These are phyloP conservation scores for Albatrellus ellisii DNA, from an alignment of 768 basidiomycete species.

Conservation along the genomic window DNA sequence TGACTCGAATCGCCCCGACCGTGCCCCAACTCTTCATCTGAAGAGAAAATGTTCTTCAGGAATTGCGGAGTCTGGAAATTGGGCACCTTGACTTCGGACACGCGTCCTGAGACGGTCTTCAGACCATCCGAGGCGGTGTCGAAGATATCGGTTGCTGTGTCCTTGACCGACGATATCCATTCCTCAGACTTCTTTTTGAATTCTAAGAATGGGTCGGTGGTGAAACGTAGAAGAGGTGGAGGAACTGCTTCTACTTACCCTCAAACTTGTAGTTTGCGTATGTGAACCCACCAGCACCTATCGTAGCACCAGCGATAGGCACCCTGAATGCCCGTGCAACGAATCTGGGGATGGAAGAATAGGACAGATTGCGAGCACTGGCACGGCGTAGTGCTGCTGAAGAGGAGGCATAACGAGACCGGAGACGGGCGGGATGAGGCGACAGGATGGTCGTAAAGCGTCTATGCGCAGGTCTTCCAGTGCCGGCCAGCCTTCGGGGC, in stretches of 20 bases:
- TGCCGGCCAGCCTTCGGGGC: constrained; percentile 22
- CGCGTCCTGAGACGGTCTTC: constrained; percentile 41
- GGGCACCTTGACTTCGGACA: constrained; percentile 48
- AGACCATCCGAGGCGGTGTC: constrained; percentile 62
- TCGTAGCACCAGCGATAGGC: constrained; percentile 77
- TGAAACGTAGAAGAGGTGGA: not conserved
- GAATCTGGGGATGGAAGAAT: constrained; percentile 80
- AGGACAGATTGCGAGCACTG: constrained; percentile 69
- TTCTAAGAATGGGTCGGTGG: constrained; percentile 30
- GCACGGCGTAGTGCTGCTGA: constrained; percentile 42
- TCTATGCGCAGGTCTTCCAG: constrained; percentile 35
- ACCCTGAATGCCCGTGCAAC: constrained; percentile 80
- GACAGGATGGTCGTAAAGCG: constrained; percentile 46
- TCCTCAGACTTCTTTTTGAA: constrained; percentile 53
- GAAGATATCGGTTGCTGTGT: constrained; percentile 56
- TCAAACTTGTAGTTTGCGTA: constrained; percentile 98
- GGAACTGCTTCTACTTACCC: constrained; percentile 34
- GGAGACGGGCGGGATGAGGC: constrained; percentile 30
- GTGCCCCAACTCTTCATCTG: constrained; percentile 11
- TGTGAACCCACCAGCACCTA: constrained; percentile 83
- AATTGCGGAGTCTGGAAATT: constrained; percentile 49
- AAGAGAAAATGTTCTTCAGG: constrained; percentile 47
- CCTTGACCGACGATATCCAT: constrained; percentile 55
- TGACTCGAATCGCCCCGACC: constrained; percentile 21
- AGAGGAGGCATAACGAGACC: constrained; percentile 33